A percentile compares a stretch with the other conserved stretches of the same genome.
phyloP scores from a whole-genome alignment of 306 rosid genomes.

The Cucumis cinereus region DNA sequence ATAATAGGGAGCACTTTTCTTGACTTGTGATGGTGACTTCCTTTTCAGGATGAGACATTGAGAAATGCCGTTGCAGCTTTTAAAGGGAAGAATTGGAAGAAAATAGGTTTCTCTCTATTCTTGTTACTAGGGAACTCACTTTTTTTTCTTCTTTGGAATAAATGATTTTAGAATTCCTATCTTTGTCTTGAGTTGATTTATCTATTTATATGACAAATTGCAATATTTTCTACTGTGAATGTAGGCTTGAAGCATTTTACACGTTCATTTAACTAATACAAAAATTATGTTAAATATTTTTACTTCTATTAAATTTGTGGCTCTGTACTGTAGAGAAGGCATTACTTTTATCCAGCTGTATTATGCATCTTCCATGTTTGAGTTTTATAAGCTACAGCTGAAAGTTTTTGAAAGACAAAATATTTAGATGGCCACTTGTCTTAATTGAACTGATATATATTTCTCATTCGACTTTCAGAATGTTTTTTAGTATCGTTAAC shows the following conservation, averaged over 20 bases:
- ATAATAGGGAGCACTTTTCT: not conserved
- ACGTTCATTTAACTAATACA: not conserved
- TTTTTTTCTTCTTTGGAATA: not conserved
- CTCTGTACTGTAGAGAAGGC: not conserved
- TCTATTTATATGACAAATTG: slow-evolving; percentile 9
- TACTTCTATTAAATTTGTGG: not conserved
- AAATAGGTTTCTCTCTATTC: slow-evolving; percentile 57
- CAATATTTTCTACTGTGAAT: not conserved
- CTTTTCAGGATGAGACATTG: slow-evolving; percentile 86
- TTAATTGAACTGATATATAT: not conserved
- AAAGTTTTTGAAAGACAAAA: not conserved
- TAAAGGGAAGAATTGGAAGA: slow-evolving; percentile 95
- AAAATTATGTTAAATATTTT: not conserved
- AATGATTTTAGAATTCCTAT: not conserved
- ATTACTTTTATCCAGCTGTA: not conserved
- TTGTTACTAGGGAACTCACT: not conserved
- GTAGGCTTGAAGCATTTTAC: not conserved
- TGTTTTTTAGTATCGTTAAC: not conserved
- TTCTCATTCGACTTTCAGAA: not conserved
- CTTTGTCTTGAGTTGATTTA: not conserved
- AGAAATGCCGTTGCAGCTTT: slow-evolving; percentile 74
- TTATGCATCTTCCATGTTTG: not conserved
- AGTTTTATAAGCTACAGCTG: not conserved
- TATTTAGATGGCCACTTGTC: not conserved
- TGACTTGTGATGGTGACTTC: slow-evolving; percentile 11